Base-by-base conservation (phyloP, 164 flowering plant genomes). In the Tetracentron sinense region DNA sequence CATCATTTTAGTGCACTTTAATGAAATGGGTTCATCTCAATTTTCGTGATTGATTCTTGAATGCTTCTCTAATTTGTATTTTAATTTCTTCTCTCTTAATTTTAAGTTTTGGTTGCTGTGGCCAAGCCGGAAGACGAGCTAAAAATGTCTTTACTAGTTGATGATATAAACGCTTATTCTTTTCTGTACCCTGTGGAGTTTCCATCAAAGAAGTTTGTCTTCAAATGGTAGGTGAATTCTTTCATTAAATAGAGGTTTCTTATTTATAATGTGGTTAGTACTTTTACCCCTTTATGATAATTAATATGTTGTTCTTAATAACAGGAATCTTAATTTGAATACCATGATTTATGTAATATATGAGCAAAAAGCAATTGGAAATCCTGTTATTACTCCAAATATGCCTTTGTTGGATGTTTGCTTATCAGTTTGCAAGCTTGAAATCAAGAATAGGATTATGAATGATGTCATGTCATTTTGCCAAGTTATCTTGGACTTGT, bases 121-220 rank as follows among this genome's bases (percentile, higher is more conserved):
- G 66, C 58, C 57, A 75, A 66, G 61, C 81, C 78, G 2, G 83
- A 78, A 35, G 90, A 82, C 55, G 88, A 80, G 17, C 16, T 77
- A 56, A 78, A 81, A 70, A 80, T 83, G 88, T 87, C 69, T 47
- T 56, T 77, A 19, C 14, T 81, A 2, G 84, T 87, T 48, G 98
- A 94, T 77, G 91, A 87, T 10, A 79, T 87, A 74, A 93, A 93
- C 81, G 90, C 96, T 55, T 93, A 86, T 78, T 79, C 97, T 53
- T 93, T 85, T 73, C 52, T 75, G 55, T 93, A 81, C 60, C 98
- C 98, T 3, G 42, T 77, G 58, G 84, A 78, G 69, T 42, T 81
- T 72, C 87, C 90, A 14, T 81, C 86, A 5, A 80, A 83, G 55
- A 87, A 90, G 57, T 71, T 80, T 54, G 63, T 72, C 72, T 85